Conservation (phyloP, 345 rosid species). For the Cochlearia excelsa region DNA sequence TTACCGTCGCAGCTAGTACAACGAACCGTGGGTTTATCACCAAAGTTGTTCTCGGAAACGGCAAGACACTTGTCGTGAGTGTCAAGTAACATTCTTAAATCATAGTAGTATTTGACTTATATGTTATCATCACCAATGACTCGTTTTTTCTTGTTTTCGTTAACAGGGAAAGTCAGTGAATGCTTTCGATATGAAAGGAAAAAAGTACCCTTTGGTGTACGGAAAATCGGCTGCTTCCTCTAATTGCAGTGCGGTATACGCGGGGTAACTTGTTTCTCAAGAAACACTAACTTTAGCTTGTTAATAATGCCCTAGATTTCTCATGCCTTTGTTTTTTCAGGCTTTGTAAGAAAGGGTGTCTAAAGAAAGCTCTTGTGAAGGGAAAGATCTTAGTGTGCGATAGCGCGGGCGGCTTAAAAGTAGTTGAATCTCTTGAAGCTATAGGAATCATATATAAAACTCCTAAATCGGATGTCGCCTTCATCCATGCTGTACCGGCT, state of each 20-base stretch:
- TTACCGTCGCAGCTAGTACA: constrained; percentile 49
- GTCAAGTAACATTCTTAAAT: too few relatives aligned
- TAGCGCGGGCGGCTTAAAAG: background rate
- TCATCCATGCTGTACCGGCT: constrained; percentile 14
- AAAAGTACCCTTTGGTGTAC: background rate
- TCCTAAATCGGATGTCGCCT: background rate
- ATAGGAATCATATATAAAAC: too few relatives aligned
- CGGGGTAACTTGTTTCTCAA: too few relatives aligned
- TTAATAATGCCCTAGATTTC: too few relatives aligned
- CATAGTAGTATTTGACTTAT: too few relatives aligned
- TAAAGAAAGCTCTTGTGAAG: constrained; percentile 1
- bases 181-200: constrained; percentile 34
- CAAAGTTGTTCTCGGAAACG: constrained; percentile 40
- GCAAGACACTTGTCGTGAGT: constrained; percentile 41
- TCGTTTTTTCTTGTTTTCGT: background rate
- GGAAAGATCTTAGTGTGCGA: constrained; percentile 35
- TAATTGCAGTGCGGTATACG: too few relatives aligned
- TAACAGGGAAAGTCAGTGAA: constrained; percentile 44
- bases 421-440: background rate
- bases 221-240: too few relatives aligned
- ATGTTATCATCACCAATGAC: too few relatives aligned
- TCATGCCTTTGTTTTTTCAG: constrained; percentile 32
- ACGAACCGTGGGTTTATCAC: constrained; percentile 35
- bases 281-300: too few relatives aligned
- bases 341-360: background rate